Conservation (phyloP, 1,139 yeast species). For the Ogataea hybrid region DNA sequence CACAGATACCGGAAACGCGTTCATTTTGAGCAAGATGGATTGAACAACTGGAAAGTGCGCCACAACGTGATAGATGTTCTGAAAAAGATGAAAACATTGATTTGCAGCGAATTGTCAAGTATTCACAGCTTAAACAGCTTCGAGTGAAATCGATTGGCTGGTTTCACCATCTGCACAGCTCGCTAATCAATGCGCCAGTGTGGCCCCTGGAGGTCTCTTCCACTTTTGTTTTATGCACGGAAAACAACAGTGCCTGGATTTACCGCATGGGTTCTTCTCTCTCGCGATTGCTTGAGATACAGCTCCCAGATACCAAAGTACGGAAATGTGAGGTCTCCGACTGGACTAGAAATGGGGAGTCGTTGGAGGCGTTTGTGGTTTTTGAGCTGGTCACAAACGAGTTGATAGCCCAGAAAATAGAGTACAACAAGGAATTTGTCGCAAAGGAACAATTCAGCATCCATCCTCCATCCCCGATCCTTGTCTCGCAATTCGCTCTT, state of each 20-base stretch:
- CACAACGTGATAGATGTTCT: constrained; percentile 20
- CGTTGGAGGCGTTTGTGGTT: constrained; percentile 11
- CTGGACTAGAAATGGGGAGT: constrained; percentile 17
- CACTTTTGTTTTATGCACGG: constrained; percentile 26
- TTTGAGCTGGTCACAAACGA: constrained; percentile 21
- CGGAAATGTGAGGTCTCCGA: constrained; percentile 22
- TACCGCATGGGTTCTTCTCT: constrained; percentile 16
- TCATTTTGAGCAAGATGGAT: constrained; percentile 19
- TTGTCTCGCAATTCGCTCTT: constrained; percentile 14
- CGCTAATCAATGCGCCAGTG: constrained; percentile 12
- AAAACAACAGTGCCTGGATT: constrained; percentile 17
- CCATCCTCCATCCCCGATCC: constrained; percentile 4
- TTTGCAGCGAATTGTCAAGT: constrained; percentile 16
- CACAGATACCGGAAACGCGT: constrained; percentile 26
- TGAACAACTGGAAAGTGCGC: constrained; percentile 19
- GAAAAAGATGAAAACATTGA: constrained; percentile 20
- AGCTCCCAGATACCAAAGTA: constrained; percentile 10
- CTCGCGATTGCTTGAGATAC: constrained; percentile 10
- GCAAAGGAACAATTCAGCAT: constrained; percentile 2
- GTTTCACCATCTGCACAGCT: constrained; percentile 17
- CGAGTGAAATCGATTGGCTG: constrained; percentile 30
- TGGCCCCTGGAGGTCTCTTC: constrained; percentile 23
- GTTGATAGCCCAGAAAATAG: constrained; percentile 18
- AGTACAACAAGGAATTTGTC: constrained; percentile 7
- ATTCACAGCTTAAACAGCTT: constrained; percentile 20